A percentile compares a stretch with the other conserved stretches of the same genome.
phyloP scores from a whole-genome alignment of 192 early-diverging fungal species.

The Backusella westeae region DNA sequence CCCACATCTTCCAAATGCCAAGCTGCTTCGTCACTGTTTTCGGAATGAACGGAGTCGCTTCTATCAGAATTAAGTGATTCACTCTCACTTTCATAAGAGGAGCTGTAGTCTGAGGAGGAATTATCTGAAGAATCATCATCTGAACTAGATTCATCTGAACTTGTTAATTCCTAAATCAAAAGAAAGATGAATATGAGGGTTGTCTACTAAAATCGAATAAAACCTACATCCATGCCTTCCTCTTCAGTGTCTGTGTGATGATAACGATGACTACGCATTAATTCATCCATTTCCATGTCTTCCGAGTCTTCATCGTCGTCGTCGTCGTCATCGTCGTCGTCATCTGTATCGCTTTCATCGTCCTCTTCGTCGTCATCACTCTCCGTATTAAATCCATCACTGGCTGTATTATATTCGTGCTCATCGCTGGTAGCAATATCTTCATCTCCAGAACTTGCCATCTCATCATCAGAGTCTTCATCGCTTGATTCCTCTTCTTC shows the following conservation, averaged over 20 bases:
- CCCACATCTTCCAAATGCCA: slow-evolving; percentile 46
- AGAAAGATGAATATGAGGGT: background rate
- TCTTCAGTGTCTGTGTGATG: slow-evolving; percentile 41
- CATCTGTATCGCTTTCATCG: slow-evolving; percentile 50
- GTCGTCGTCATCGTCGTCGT: slow-evolving; percentile 30
- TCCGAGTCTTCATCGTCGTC: slow-evolving; percentile 42
- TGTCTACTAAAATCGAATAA: slow-evolving; percentile 27
- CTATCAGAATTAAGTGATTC: slow-evolving; percentile 35
- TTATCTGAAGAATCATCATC: slow-evolving; percentile 42
- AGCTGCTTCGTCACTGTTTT: slow-evolving; percentile 51
- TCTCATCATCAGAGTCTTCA: slow-evolving; percentile 46
- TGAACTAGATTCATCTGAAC: slow-evolving; percentile 35
- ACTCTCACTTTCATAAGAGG: slow-evolving; percentile 3
- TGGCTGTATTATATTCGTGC: background rate
- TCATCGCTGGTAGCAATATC: background rate
- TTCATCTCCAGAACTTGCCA: slow-evolving; percentile 33
- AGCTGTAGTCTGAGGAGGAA: background rate
- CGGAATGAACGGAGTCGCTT: slow-evolving; percentile 51
- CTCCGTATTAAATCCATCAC: background rate
- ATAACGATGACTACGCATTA: slow-evolving; percentile 44
- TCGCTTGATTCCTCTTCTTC: slow-evolving; percentile 60
- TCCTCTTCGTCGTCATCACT: slow-evolving; percentile 51
- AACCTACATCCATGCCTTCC: slow-evolving; percentile 41
- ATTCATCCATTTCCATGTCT: slow-evolving; percentile 60
- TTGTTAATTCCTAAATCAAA: slow-evolving; percentile 14